phyloP scores from a whole-genome alignment of 441 rosid genomes.

The Codiaeum variegatum region DNA sequence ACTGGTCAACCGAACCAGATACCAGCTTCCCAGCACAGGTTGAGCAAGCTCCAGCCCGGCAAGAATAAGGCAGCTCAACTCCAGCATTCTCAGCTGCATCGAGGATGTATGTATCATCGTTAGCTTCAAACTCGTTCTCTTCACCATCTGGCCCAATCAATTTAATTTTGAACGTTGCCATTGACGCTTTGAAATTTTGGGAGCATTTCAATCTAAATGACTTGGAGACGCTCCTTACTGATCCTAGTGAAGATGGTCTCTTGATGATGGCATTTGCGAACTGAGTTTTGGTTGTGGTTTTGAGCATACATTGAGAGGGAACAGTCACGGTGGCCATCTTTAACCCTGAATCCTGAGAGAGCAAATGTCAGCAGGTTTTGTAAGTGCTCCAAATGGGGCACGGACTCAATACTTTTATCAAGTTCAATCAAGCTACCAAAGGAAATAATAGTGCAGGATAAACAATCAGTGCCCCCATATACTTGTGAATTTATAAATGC shows the following conservation, averaged over 20 bases:
- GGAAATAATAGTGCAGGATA: not conserved
- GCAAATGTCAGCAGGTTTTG: not conserved
- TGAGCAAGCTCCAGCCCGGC: conserved; percentile 91
- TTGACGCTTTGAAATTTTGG: conserved; percentile 38
- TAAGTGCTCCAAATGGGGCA: not conserved
- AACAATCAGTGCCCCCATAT: not conserved
- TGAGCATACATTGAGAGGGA: conserved; percentile 36
- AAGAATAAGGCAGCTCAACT: conserved; percentile 82
- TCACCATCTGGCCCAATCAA: conserved; percentile 64
- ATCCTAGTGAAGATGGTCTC: conserved; percentile 38
- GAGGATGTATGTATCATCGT: conserved; percentile 59
- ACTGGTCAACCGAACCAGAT: conserved; percentile 64
- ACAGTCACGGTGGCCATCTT: conserved; percentile 48
- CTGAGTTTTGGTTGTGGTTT: conserved; percentile 32
- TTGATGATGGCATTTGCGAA: conserved; percentile 30
- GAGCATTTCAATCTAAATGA: conserved; percentile 65
- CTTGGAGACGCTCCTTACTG: conserved; percentile 46
- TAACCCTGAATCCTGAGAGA: conserved; percentile 19
- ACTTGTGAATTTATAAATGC: not conserved
- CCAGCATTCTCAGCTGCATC: conserved; percentile 87
- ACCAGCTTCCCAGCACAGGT: conserved; percentile 71
- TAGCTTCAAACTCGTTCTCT: conserved; percentile 57
- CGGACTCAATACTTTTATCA: not conserved
- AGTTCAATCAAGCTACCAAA: not conserved
- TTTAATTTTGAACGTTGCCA: conserved; percentile 76